Evolutionary conservation across 805 yeast genomes (phyloP).

Genomic region (Blastobotrys mokoenaii): DNA sequence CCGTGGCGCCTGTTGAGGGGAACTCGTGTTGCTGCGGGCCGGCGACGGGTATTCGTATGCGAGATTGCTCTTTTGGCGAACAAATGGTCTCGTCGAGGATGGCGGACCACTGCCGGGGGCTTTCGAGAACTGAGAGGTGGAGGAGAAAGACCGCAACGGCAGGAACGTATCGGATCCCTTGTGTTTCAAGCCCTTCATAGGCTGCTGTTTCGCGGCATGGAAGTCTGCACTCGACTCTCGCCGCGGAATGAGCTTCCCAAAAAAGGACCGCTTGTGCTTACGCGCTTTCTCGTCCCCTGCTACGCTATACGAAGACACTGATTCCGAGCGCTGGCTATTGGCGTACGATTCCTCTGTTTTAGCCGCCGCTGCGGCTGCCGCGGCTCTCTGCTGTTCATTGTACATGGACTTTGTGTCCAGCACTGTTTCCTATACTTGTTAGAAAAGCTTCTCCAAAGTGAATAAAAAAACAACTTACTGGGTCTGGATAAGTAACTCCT

Average conservation of each 20-base stretch:
- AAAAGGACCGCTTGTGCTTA: conserved; percentile 10
- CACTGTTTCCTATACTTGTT: conserved; percentile 12
- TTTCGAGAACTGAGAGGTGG: background rate
- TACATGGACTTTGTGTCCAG: conserved; percentile 13
- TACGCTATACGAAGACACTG: conserved; percentile 14
- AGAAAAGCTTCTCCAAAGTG: background rate
- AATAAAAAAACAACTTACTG: conserved; percentile 4
- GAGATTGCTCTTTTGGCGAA: background rate
- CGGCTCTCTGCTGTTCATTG: conserved; percentile 6
- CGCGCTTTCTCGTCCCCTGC: background rate
- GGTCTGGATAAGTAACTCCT: conserved; percentile 6
- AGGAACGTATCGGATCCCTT: conserved; percentile 7
- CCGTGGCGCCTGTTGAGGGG: too few species aligned
- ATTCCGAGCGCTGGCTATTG: conserved; percentile 11
- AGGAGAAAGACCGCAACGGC: conserved; percentile 2
- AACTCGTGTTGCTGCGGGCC: too few species aligned
- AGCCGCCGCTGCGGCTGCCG: background rate
- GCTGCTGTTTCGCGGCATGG: background rate
- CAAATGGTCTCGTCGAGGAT: background rate
- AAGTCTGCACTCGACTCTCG: conserved; percentile 15
- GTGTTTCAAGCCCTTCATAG: conserved; percentile 2
- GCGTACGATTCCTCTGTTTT: conserved; percentile 2
- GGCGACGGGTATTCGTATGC: background rate
- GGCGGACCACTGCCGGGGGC: background rate
- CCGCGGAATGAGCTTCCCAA: conserved; percentile 15